Conservation (phyloP, 441 rosid genomes). For the Populus hybrid region DNA sequence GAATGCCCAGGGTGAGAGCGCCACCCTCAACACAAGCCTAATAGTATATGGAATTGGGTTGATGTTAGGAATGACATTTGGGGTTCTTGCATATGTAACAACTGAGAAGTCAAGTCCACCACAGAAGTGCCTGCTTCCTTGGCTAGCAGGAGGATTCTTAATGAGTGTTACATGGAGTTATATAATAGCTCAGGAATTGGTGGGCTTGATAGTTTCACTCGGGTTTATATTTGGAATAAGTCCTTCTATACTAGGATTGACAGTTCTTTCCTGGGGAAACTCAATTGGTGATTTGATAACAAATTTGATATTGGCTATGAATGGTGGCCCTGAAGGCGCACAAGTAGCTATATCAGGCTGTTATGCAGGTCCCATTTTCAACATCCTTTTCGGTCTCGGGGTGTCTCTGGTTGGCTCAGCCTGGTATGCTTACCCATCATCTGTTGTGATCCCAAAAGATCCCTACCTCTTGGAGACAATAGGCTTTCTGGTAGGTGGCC, state of each 20-base stretch:
- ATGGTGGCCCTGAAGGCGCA: constrained; percentile 63
- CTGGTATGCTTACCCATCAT: constrained; percentile 53
- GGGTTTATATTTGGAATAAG: constrained; percentile 60
- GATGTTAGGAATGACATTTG: constrained; percentile 40
- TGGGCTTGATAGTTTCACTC: constrained; percentile 62
- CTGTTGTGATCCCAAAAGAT: constrained; percentile 45
- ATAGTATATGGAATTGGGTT: constrained; percentile 48
- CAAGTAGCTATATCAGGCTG: constrained; percentile 85
- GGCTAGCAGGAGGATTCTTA: constrained; percentile 87
- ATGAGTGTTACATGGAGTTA: constrained; percentile 93
- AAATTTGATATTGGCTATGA: constrained; percentile 57
- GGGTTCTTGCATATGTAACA: constrained; percentile 43
- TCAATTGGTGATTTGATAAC: constrained; percentile 80
- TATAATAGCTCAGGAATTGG: constrained; percentile 78
- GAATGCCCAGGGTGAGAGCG: constrained; percentile 32
- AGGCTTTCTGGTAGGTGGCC: constrained; percentile 56
- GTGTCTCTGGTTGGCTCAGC: constrained; percentile 56
- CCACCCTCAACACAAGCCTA: constrained; percentile 20
- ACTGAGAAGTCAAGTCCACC: constrained; percentile 68
- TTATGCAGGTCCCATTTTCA: constrained; percentile 86
- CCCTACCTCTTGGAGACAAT: constrained; percentile 64
- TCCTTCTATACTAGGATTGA: constrained; percentile 72
- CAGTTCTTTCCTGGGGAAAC: constrained; percentile 92
- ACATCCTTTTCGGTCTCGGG: constrained; percentile 71
- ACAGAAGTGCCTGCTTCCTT: constrained; percentile 45